A percentile compares a stretch with the other conserved stretches of the same genome.
phyloP scores from a whole-genome alignment of 2,329 filamentous ascomycete genomes.

The Rutstroemia sp. region DNA sequence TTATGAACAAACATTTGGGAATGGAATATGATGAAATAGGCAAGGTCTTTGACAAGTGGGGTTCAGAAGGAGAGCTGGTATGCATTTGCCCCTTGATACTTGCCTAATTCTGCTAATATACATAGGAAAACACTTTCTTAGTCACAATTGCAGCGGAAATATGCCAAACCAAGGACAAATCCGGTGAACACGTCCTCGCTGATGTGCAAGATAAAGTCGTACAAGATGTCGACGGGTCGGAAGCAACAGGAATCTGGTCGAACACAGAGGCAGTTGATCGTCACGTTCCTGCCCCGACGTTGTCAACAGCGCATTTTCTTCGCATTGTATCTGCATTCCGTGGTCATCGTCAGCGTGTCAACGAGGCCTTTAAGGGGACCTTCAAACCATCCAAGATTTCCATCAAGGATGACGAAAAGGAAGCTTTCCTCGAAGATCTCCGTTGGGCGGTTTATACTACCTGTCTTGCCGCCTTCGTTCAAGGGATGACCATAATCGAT shows the following conservation, averaged over 20 bases:
- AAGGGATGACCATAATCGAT: slow-evolving; percentile 59
- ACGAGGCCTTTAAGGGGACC: slow-evolving; percentile 37
- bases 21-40: slow-evolving; percentile 55
- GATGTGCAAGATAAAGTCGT: slow-evolving; percentile 55
- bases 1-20: slow-evolving; percentile 51
- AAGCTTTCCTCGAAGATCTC: slow-evolving; percentile 44
- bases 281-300: slow-evolving; percentile 57
- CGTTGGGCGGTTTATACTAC: slow-evolving; percentile 53
- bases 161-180: slow-evolving; percentile 40
- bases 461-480: slow-evolving; percentile 55
- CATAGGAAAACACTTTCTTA: slow-evolving; percentile 48
- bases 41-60: slow-evolving; percentile 51
- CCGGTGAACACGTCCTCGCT: slow-evolving; percentile 39
- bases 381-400: slow-evolving; percentile 14
- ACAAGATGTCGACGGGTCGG: slow-evolving; percentile 58
- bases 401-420: background rate
- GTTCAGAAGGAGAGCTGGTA: slow-evolving; percentile 55
- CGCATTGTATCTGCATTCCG: slow-evolving; percentile 52
- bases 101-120: background rate
- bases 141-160: slow-evolving; percentile 57
- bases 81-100: slow-evolving; percentile 8
- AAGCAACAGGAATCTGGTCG: slow-evolving; percentile 62
- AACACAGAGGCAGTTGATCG: slow-evolving; percentile 52
- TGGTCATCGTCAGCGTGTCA: slow-evolving; percentile 43
- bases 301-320: slow-evolving; percentile 50